A percentile compares a stretch with the other conserved stretches of the same genome.
phyloP scores from a whole-genome alignment of 2,329 filamentous ascomycete genomes.

The Magnaporthiopsis incrustans region DNA sequence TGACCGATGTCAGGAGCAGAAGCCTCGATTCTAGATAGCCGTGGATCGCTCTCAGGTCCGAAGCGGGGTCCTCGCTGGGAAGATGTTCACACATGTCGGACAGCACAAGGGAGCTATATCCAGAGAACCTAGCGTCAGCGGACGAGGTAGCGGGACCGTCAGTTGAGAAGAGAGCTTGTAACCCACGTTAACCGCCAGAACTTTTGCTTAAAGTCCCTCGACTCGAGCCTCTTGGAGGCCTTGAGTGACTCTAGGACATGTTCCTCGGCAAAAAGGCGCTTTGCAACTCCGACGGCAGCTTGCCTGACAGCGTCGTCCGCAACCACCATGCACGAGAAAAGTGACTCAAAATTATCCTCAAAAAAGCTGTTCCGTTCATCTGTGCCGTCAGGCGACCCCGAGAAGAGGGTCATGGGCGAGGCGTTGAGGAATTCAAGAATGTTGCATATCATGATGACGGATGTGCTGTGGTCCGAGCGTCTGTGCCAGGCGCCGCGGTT shows the following conservation, averaged over 20 bases:
- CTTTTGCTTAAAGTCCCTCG: constrained; percentile 30
- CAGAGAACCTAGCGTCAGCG: too few relatives aligned
- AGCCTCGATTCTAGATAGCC: constrained; percentile 50
- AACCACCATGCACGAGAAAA: constrained; percentile 47
- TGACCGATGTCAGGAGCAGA: constrained; percentile 40
- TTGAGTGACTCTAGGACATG: constrained; percentile 27
- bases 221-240: constrained; percentile 27
- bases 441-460: constrained; percentile 37
- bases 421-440: constrained; percentile 51
- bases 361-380: constrained; percentile 32
- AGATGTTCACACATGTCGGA: constrained; percentile 42
- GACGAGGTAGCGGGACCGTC: background rate
- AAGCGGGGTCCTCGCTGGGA: constrained; percentile 32
- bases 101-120: constrained; percentile 33
- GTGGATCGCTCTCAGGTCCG: constrained; percentile 39
- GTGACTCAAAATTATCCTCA: constrained; percentile 39
- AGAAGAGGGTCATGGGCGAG: constrained; percentile 41
- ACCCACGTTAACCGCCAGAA: constrained; percentile 47
- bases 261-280: constrained; percentile 36
- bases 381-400: constrained; percentile 24
- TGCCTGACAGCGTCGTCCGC: constrained; percentile 40
- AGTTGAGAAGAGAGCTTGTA: background rate
- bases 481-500: constrained; percentile 32
- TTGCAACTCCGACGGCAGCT: constrained; percentile 39
- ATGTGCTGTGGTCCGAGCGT: constrained; percentile 29